A percentile compares a stretch with the other conserved stretches of the same genome.
These are phyloP conservation scores for Echites panduratus DNA, from an alignment of 257 asterid genomes.

Conservation along the genomic window DNA sequence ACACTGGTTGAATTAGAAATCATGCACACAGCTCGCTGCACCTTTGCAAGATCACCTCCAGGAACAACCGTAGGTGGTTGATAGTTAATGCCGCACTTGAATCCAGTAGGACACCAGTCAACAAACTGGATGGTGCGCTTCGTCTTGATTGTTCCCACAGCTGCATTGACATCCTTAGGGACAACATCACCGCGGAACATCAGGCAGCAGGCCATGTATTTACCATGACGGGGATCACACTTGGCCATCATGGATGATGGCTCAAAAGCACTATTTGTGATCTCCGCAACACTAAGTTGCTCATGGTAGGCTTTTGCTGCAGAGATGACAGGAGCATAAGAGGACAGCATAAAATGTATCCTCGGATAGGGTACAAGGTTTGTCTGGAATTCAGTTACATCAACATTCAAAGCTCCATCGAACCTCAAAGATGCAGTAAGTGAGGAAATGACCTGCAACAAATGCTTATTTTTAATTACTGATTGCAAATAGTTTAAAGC, in stretches of 20 bases:
- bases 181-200: slow-evolving; percentile 12
- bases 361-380: slow-evolving; percentile 30
- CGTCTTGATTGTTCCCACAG: slow-evolving; percentile 33
- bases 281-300: slow-evolving; percentile 13
- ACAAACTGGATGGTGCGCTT: slow-evolving; percentile 8
- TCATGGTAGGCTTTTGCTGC: slow-evolving; percentile 13
- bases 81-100: slow-evolving; percentile 10
- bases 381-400: slow-evolving; percentile 35
- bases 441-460: slow-evolving; percentile 33
- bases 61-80: slow-evolving; percentile 11
- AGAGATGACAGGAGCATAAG: slow-evolving; percentile 11
- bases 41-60: slow-evolving; percentile 12
- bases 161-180: slow-evolving; percentile 33
- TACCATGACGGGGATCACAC: slow-evolving; percentile 14
- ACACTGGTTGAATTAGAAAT: slow-evolving; percentile 12
- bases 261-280: slow-evolving; percentile 12
- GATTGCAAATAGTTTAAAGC: background rate
- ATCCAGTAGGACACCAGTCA: slow-evolving; percentile 13
- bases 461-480: background rate
- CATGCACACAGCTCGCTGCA: slow-evolving; percentile 13
- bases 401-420: slow-evolving; percentile 24
- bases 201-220: slow-evolving; percentile 14
- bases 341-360: slow-evolving; percentile 15
- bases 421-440: slow-evolving; percentile 36
- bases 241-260: slow-evolving; percentile 14